Base-by-base conservation (phyloP, 2,329 filamentous ascomycete species). In the Xylariaceae sp. region DNA sequence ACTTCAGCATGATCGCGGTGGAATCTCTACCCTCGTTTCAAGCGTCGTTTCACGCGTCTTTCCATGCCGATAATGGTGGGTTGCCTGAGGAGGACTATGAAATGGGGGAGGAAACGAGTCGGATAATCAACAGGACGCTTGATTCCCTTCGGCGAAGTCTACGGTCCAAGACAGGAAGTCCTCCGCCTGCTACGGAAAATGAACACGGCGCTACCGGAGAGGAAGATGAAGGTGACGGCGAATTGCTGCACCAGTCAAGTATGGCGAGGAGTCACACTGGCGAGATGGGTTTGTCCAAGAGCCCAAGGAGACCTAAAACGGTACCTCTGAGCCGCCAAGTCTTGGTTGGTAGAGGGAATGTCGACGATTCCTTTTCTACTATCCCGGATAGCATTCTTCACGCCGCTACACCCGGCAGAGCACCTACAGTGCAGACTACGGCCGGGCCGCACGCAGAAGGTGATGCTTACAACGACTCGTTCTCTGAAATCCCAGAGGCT, bases 1-100 rank as follows among this genome's bases (percentile, higher is more conserved):
- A 78, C 27, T 77, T 78, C 45, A 78, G 73, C 52, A 77, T 77
- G 72, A 78, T 78, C 40, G 72, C 73, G 21, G 66, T 76, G 43
- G 67, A 74, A 31, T 74, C 72, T 2, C 60, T 78, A 13, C 71
- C 69, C 2, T 74, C 72, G 0, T 61, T 58, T 28, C 53, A 58
- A 31, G 50, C 50, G n/a, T 55, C 55, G 4, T 59, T 76, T 38
- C 53, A 56, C 29, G 50, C 48, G 14, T 55, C 54, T 12, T 50
- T 76, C 35, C 68, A 69, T 24, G 64, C 60, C 2, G 64, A 64
- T 24, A 59, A 66, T 39, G 61, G 56, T 42, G 48, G 53, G n/a
- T 56, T 60, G 16, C 54, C 59, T 3, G 57, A 60, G 2, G 52
- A 54, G 14, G 42, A 64, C 3, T 61, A 66, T 7, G 70, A 75